Conservation (phyloP, 257 asterid genomes). For the Nyctanthes arbortristis region DNA sequence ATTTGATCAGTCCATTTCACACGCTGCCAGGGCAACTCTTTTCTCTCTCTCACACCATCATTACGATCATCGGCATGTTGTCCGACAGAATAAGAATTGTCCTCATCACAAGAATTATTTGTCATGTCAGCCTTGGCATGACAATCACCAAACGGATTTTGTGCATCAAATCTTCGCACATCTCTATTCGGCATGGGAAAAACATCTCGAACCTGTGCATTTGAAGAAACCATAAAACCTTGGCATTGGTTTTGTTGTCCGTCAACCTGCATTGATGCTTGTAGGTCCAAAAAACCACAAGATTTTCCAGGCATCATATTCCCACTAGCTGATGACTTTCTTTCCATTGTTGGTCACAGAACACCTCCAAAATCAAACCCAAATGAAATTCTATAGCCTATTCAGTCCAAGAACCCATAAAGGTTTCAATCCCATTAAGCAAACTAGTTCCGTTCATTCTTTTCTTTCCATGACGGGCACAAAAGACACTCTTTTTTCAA, state of each 20-base stretch:
- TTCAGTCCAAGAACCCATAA: background rate
- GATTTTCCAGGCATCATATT: slow-evolving; percentile 8
- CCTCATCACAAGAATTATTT: slow-evolving; percentile 18
- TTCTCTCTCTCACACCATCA: slow-evolving; percentile 28
- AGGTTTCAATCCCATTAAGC: background rate
- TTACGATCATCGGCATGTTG: slow-evolving; percentile 20
- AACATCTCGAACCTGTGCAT: slow-evolving; percentile 15
- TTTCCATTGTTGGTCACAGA: slow-evolving; percentile 19
- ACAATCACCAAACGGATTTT: slow-evolving; percentile 2
- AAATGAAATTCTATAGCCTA: slow-evolving; percentile 3
- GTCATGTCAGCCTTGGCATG: background rate
- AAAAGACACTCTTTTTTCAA: slow-evolving; percentile 2
- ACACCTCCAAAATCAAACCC: slow-evolving; percentile 6
- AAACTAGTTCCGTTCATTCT: background rate
- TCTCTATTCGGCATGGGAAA: slow-evolving; percentile 4
- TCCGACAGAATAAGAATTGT: slow-evolving; percentile 12
- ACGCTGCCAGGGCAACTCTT: slow-evolving; percentile 29
- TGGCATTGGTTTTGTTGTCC: slow-evolving; percentile 8
- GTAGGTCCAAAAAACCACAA: slow-evolving; percentile 18
- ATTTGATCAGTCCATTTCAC: slow-evolving; percentile 33
- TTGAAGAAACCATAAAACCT: slow-evolving; percentile 13
- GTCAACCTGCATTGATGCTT: slow-evolving; percentile 2
- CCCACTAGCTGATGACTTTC: slow-evolving; percentile 10
- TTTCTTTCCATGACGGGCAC: background rate
- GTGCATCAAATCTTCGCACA: background rate